Evolutionary conservation across 2,329 filamentous ascomycete genomes (phyloP).

Genomic region (Teratosphaeriaceae sp.): DNA sequence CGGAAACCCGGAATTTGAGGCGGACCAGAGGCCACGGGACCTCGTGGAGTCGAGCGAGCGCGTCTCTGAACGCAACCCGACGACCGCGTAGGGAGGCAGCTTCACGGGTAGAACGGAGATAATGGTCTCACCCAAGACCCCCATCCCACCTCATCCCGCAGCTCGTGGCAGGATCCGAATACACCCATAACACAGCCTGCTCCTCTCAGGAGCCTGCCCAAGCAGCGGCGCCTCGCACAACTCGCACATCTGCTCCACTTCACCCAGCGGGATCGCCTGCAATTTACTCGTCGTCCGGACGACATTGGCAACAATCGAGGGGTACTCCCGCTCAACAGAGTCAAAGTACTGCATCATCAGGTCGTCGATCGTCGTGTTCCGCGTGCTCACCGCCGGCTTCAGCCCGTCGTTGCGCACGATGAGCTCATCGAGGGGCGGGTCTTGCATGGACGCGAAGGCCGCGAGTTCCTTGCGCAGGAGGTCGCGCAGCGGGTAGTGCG

Average conservation of each 20-base stretch:
- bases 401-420: conserved; percentile 27
- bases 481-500: conserved; percentile 80
- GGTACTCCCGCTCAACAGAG: conserved; percentile 77
- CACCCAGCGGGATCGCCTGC: conserved; percentile 38
- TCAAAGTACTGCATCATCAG: conserved; percentile 86
- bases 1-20: too few species aligned
- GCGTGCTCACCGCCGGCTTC: conserved; percentile 51
- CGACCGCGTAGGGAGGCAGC: too few species aligned
- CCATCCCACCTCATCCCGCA: not conserved
- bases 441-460: conserved; percentile 48
- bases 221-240: conserved; percentile 62
- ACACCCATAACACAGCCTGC: conserved; percentile 65
- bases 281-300: conserved; percentile 87
- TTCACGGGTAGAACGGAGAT: too few species aligned
- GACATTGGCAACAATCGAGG: conserved; percentile 90
- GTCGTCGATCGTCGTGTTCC: conserved; percentile 81
- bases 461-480: conserved; percentile 74
- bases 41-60: too few species aligned
- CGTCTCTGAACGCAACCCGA: too few species aligned
- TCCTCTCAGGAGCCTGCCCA: conserved; percentile 23
- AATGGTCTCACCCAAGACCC: too few species aligned
- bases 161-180: conserved; percentile 25
- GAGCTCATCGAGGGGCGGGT: conserved; percentile 33
- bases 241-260: conserved; percentile 44
- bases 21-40: too few species aligned